Percentiles rank a stretch among this genome's conserved stretches.
These are phyloP conservation scores for Candida mattraensis DNA, from an alignment of 805 yeast species.

Conservation along the genomic window DNA sequence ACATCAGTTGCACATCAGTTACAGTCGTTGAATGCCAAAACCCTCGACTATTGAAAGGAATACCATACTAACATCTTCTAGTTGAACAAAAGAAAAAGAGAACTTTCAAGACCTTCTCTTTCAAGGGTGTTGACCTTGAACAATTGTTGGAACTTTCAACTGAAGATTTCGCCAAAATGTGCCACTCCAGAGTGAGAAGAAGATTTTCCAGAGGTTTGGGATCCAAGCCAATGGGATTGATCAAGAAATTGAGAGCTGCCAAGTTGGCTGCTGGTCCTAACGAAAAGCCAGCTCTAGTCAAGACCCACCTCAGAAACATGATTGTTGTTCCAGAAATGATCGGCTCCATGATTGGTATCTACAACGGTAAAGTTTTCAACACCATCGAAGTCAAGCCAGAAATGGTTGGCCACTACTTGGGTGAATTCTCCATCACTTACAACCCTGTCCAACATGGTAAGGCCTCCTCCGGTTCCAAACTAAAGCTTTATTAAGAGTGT, in stretches of 20 bases:
- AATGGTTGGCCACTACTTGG: slow-evolving; percentile 99
- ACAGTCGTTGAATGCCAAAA: neutral
- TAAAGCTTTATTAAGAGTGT: slow-evolving; percentile 34
- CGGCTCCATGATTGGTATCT: slow-evolving; percentile 97
- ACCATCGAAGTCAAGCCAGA: slow-evolving; percentile 98
- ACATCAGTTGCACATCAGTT: neutral
- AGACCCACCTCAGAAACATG: slow-evolving; percentile 99
- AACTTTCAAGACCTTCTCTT: slow-evolving; percentile 93
- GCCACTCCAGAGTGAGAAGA: slow-evolving; percentile 99
- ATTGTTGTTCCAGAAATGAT: slow-evolving; percentile 99
- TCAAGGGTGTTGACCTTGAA: slow-evolving; percentile 97
- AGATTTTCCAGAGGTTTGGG: slow-evolving; percentile 98
- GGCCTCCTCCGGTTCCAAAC: slow-evolving; percentile 38
- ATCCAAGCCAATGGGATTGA: slow-evolving; percentile 91
- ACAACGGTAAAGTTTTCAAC: slow-evolving; percentile 99
- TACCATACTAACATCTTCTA: slow-evolving; percentile 34
- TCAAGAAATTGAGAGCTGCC: slow-evolving; percentile 97
- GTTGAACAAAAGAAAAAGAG: slow-evolving; percentile 75
- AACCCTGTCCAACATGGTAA: slow-evolving; percentile 99
- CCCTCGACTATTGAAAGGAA: neutral
- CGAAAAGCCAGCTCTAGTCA: slow-evolving; percentile 97
- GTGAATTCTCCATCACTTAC: slow-evolving; percentile 99
- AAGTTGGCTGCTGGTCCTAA: slow-evolving; percentile 84
- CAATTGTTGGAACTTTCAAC: slow-evolving; percentile 90
- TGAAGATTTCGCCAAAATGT: slow-evolving; percentile 95